Evolutionary conservation across 139 green algal genomes (phyloP).

Genomic region (Tetradesmus lagerheimii): DNA sequence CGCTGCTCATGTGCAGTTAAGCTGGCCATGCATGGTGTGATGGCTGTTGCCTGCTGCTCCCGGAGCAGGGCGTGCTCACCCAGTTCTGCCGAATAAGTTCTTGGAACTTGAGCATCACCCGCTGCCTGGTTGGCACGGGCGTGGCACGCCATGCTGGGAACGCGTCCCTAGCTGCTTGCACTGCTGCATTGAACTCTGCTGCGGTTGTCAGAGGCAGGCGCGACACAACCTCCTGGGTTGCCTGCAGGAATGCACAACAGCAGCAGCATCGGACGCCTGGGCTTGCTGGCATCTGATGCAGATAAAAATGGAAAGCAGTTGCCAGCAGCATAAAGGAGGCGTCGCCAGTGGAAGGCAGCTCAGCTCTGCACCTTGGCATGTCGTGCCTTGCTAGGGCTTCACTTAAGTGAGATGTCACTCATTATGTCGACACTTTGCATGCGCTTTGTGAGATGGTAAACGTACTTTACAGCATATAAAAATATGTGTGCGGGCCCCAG

Average conservation of each 20-base stretch:
- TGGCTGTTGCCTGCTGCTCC: background rate
- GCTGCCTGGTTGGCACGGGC: constrained; percentile 77
- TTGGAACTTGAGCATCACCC: constrained; percentile 95
- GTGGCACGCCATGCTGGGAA: constrained; percentile 88
- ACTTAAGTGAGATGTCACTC: background rate
- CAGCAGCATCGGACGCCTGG: background rate
- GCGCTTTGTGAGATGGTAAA: background rate
- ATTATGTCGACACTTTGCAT: background rate
- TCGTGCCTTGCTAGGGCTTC: background rate
- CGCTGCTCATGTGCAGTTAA: background rate
- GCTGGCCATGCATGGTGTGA: background rate
- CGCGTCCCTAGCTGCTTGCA: constrained; percentile 82
- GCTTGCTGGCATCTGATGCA: background rate
- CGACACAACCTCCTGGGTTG: constrained; percentile 90
- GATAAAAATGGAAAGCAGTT: too few relatives aligned
- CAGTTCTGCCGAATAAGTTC: constrained; percentile 92
- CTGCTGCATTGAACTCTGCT: constrained; percentile 91
- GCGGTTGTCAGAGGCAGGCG: constrained; percentile 82
- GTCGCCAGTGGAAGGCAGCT: background rate
- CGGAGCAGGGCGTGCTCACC: too few relatives aligned
- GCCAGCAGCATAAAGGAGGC: too few relatives aligned
- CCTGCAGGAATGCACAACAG: constrained; percentile 49
- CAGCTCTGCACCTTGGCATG: too few relatives aligned
- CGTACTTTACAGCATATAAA: background rate
- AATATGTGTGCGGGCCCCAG: background rate